Conservation (phyloP, 345 rosid genomes). For the Populus alba region DNA sequence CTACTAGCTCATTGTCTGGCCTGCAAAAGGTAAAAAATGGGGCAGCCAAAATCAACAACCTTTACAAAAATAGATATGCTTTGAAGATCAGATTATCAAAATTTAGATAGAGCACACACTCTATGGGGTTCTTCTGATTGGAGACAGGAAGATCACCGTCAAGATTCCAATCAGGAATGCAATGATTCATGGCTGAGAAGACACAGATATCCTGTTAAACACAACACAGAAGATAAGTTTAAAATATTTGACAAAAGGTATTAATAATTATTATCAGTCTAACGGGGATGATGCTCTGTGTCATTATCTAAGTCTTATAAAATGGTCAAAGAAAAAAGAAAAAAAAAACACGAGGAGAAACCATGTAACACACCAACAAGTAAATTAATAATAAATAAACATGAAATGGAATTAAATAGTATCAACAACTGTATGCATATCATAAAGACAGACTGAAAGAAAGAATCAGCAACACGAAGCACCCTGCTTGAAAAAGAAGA, state of each 20-base stretch:
- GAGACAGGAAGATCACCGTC: background rate
- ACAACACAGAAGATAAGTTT: background rate
- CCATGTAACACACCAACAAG: background rate
- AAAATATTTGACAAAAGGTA: background rate
- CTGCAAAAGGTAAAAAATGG: background rate
- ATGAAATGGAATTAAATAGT: background rate
- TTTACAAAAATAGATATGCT: background rate
- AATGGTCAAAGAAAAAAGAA: background rate
- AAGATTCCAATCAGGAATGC: background rate
- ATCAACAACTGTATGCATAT: background rate
- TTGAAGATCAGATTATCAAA: background rate
- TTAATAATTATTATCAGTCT: background rate
- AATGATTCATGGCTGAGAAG: conserved; percentile 1
- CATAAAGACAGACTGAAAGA: background rate
- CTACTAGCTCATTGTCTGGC: background rate
- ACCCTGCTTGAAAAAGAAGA: background rate
- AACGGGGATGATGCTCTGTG: background rate
- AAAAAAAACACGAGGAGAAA: background rate
- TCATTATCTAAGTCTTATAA: background rate
- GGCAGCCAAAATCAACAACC: background rate
- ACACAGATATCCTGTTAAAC: background rate
- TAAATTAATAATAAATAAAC: background rate
- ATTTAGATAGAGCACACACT: background rate
- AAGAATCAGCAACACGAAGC: background rate
- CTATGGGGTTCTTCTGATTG: background rate